Base-by-base conservation (phyloP, 139 green algal species). In the Zygnema circumcarinatum region DNA sequence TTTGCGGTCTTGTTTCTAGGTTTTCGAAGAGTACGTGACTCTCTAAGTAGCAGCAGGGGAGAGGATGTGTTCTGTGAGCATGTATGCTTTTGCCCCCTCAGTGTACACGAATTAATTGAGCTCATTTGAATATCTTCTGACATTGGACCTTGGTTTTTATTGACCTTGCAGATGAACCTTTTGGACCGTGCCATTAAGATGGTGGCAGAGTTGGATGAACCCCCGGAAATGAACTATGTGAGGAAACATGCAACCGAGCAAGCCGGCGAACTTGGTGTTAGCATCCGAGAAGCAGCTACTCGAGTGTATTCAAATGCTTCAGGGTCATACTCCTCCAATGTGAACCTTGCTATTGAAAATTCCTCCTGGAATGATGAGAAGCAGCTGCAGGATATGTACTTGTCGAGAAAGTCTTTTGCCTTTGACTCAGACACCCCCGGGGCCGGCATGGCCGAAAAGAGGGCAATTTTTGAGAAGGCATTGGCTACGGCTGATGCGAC, bases 311-410 rank as follows among this genome's bases (percentile, higher is more conserved):
- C 94, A 90, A 99, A 99, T 91, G 93, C 94, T 56, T 94, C 91
- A 29, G 97, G 97, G 82, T 96, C 92, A 69, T 99, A 99, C 95
- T 98, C 94, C 41, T 98, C 94, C 93, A 99, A 99, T 91, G 96
- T 99, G 85, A 99, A 99, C 93, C 94, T 99, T 81, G 97, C 97
- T 1, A 96, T 99, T 54, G 97, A 99, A 94, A 99, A 99, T 93
- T 94, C 81, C 52, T 95, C 88, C 68, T 99, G 97, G 97, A 94
- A 88, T 35, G 97, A 99, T 90, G 97, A 99, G 95, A 87, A 91
- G 79, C 97, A 99, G 94, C 94, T 99, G 87, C 85, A 91, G 82
- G 91, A 94, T 40, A 94, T 94, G 92, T 94, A 94, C 87, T 67
- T 94, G 20, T 95, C 93, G 90, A 93, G 97, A 85, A 99, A 99